Percentiles rank a stretch among this genome's conserved stretches.
Conservation (phyloP, 306 rosid genomes). For the Argentina anserina region DNA sequence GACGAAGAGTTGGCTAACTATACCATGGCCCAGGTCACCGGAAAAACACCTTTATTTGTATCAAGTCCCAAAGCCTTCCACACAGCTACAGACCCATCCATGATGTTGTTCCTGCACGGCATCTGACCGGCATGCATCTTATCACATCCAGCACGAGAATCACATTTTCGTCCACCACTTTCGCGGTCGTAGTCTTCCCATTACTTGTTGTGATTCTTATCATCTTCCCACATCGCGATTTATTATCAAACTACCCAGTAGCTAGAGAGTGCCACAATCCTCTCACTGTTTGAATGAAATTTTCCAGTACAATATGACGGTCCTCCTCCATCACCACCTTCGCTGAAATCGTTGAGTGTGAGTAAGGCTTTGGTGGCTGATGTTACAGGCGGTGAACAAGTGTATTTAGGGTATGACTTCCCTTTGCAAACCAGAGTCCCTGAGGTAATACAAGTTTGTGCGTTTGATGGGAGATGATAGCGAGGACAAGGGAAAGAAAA, state of each 20-base stretch:
- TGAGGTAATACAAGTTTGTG: background rate
- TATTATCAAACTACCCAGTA: constrained; percentile 42
- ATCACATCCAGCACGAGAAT: constrained; percentile 48
- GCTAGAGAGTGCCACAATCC: constrained; percentile 49
- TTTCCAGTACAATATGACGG: constrained; percentile 33
- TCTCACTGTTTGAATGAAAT: constrained; percentile 27
- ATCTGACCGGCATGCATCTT: constrained; percentile 37
- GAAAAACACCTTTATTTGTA: constrained; percentile 12
- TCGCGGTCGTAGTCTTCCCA: constrained; percentile 35
- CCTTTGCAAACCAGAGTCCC: constrained; percentile 25
- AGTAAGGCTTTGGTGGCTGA: constrained; percentile 37
- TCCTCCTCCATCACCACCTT: constrained; percentile 43
- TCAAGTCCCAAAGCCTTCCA: constrained; percentile 42
- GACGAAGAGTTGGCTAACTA: too few species aligned
- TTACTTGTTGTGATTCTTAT: constrained; percentile 23
- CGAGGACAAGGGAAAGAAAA: background rate
- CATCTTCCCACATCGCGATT: constrained; percentile 37
- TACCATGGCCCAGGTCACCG: constrained; percentile 47
- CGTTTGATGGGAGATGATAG: background rate
- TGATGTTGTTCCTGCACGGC: constrained; percentile 41
- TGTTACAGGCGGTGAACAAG: constrained; percentile 31
- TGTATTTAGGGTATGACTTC: constrained; percentile 15
- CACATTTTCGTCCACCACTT: constrained; percentile 58
- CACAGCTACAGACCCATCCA: constrained; percentile 48
- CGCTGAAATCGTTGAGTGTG: constrained; percentile 41